Conservation (phyloP, 192 early-diverging fungal genomes). For the Coemansia sp. region DNA sequence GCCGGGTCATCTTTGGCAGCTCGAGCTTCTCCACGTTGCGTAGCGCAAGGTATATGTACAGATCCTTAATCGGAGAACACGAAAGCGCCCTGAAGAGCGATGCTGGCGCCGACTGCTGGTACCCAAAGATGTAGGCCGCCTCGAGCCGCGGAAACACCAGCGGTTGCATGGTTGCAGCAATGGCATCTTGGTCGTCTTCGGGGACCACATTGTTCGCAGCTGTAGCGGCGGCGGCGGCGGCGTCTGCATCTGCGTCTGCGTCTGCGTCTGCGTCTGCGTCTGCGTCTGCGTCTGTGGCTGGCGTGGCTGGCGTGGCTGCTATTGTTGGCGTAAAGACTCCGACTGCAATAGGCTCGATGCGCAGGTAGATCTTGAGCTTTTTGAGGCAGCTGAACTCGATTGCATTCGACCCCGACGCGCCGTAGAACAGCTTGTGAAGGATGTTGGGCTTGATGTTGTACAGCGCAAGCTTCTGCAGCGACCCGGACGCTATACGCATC, state of each 20-base stretch:
- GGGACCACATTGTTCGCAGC: not conserved
- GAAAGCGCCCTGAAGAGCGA: constrained; percentile 22
- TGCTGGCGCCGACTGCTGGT: constrained; percentile 22
- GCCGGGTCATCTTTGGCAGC: constrained; percentile 17
- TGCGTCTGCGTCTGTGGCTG: not conserved
- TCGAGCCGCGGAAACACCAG: constrained; percentile 25
- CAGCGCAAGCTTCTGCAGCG: constrained; percentile 24
- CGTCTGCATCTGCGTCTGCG: too few species aligned
- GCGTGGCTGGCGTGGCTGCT: not conserved
- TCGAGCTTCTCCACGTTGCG: constrained; percentile 15
- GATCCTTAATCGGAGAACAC: constrained; percentile 9
- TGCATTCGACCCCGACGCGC: constrained; percentile 4
- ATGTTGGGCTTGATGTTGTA: constrained; percentile 20
- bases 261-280: too few species aligned
- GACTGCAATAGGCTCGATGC: constrained; percentile 17
- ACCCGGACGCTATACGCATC: constrained; percentile 14
- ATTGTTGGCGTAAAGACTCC: constrained; percentile 11
- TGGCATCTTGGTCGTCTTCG: constrained; percentile 4
- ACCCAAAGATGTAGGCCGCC: constrained; percentile 19
- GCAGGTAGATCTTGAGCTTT: constrained; percentile 22
- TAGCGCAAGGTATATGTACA: constrained; percentile 23
- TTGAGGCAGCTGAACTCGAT: constrained; percentile 24
- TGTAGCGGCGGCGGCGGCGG: not conserved
- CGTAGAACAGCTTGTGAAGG: constrained; percentile 12
- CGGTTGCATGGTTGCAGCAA: constrained; percentile 4